These are phyloP conservation scores for Pseudonitzschia multistriata DNA, from an alignment of 108 stramenopile genomes.

Conservation along the genomic window DNA sequence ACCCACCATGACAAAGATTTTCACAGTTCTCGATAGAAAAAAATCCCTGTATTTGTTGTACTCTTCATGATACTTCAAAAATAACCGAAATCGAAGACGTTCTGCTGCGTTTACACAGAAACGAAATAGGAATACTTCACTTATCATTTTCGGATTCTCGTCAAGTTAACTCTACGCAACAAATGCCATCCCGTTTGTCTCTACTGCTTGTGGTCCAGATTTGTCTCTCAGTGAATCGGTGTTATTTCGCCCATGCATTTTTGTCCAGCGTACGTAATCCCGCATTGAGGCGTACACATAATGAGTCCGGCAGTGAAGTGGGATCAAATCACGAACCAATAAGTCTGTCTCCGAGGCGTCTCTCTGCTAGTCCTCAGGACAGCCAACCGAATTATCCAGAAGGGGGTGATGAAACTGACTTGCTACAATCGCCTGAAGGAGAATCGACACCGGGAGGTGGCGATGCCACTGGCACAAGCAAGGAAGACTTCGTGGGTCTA, in stretches of 20 bases:
- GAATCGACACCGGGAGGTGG: neutral
- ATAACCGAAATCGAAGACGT: too few relatives aligned
- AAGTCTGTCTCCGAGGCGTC: neutral
- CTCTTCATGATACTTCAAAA: too few relatives aligned
- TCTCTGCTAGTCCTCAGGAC: slow-evolving; percentile 1
- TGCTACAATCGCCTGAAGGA: neutral
- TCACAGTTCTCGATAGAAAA: too few relatives aligned
- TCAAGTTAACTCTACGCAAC: too few relatives aligned
- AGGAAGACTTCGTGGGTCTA: slow-evolving; percentile 16
- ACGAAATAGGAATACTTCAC: too few relatives aligned
- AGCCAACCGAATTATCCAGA: neutral
- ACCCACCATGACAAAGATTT: too few relatives aligned
- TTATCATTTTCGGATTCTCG: too few relatives aligned
- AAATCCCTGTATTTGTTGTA: too few relatives aligned
- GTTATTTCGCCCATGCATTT: neutral
- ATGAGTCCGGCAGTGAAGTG: neutral
- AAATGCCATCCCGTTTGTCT: neutral
- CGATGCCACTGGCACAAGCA: neutral
- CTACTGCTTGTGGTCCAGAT: neutral
- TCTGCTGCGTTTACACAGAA: too few relatives aligned
- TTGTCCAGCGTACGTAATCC: neutral
- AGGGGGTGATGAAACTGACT: neutral
- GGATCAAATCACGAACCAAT: neutral
- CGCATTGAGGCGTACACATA: neutral
- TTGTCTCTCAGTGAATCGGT: neutral